Evolutionary conservation across 305 asterid species (phyloP), one percentile per base, ranked within the genome.

Genomic region (Fraxinus baroniana): DNA sequence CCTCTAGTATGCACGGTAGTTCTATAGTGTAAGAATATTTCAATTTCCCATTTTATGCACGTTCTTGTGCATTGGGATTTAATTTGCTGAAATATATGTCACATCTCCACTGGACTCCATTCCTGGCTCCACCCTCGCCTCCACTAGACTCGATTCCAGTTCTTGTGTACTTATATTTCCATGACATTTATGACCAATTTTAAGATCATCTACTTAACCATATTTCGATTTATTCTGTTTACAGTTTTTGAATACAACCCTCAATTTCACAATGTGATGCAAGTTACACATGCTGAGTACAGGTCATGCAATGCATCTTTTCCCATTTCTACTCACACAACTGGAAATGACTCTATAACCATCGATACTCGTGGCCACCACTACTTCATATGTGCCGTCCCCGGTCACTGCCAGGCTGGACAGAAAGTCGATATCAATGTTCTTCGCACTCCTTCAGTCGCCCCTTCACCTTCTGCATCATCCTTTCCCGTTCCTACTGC

Each of bases 221-320:
- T 70, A 15, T 30, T 30, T 39, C 15, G 75, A 4, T 30, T 30
- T 52, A n/a, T 52, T 52, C 62, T 52, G 62, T 28, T 44, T 57
- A 39, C 89, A 91, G 98, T 87, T 57, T 95, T 93, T 64, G 86
- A 88, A 86, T 95, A 95, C 91, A 92, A 83, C 76, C 91, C 97
- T 35, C 94, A 95, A 33, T 93, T 93, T 80, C 97, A 95, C 91
- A 93, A 95, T 84, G 98, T 93, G 89, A 90, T 92, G 94, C 97
- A 89, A 93, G 95, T 95, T 9, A 88, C 87, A 55, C 98, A 93
- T 81, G 49, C 90, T 3, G 88, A 84, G 72, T 95, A 88, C 89
- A 68, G 79, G 81, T 78, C 93, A 12, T 95, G 98, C 91, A 93
- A 92, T 41, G 95, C 87, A 0, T 89, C 98, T 10, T 84, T 91